Conservation (phyloP, 805 yeast genomes). For the Scheffersomyces ergatensis region DNA sequence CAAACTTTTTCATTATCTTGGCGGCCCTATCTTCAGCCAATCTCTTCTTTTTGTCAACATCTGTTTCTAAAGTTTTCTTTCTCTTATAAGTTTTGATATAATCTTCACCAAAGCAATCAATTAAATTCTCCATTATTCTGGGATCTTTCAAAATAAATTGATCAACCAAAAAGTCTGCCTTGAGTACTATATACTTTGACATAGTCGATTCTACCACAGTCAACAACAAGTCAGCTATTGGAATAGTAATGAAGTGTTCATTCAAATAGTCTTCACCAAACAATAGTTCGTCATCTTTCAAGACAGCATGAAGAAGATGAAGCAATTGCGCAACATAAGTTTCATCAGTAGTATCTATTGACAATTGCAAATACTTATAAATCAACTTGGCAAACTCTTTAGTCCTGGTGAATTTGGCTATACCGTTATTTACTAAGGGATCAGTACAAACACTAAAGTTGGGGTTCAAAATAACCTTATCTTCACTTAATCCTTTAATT, state of each 20-base stretch:
- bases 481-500: slow-evolving; percentile 30
- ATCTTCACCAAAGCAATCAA: slow-evolving; percentile 56
- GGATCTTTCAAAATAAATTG: slow-evolving; percentile 48
- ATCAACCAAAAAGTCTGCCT: slow-evolving; percentile 59
- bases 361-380: slow-evolving; percentile 53
- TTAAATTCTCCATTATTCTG: slow-evolving; percentile 48
- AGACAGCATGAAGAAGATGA: slow-evolving; percentile 66
- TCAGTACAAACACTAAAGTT: slow-evolving; percentile 26
- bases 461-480: slow-evolving; percentile 52
- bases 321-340: slow-evolving; percentile 57
- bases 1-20: slow-evolving; percentile 60
- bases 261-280: slow-evolving; percentile 40
- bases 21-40: slow-evolving; percentile 62
- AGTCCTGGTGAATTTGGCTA: slow-evolving; percentile 54
- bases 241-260: slow-evolving; percentile 50
- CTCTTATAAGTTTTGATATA: slow-evolving; percentile 49
- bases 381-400: slow-evolving; percentile 53
- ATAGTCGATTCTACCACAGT: slow-evolving; percentile 49
- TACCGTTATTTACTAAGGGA: slow-evolving; percentile 29
- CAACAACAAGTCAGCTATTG: slow-evolving; percentile 55
- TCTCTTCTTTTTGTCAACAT: slow-evolving; percentile 52
- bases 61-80: slow-evolving; percentile 50
- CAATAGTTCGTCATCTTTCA: slow-evolving; percentile 47
- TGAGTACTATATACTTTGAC: slow-evolving; percentile 46
- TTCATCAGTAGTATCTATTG: slow-evolving; percentile 51